A percentile compares a stretch with the other conserved stretches of the same genome.
Conservation (phyloP, 805 yeast genomes). For the Ogataea polymorpha region DNA sequence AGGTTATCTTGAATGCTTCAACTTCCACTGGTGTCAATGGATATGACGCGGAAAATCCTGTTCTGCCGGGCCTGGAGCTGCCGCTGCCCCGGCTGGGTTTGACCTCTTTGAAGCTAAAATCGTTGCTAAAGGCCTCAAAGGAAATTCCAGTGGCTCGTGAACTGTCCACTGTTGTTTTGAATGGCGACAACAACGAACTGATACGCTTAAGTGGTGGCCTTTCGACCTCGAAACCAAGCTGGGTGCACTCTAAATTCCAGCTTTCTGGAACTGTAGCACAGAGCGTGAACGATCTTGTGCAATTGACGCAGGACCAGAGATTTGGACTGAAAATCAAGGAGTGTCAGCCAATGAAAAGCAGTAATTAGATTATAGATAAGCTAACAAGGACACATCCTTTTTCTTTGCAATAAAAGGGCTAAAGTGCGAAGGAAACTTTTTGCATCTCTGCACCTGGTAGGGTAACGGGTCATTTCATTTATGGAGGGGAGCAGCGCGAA, state of each 20-base stretch:
- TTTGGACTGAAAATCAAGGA: conserved; percentile 68
- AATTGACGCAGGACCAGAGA: conserved; percentile 61
- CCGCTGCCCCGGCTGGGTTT: conserved; percentile 75
- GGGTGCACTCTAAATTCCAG: conserved; percentile 81
- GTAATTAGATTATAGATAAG: background rate
- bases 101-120: conserved; percentile 62
- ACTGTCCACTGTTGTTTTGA: conserved; percentile 67
- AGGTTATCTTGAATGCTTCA: conserved; percentile 55
- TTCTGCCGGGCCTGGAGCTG: conserved; percentile 68
- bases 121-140: conserved; percentile 54
- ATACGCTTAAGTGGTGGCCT: conserved; percentile 81
- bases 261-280: conserved; percentile 45
- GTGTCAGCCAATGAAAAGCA: conserved; percentile 50
- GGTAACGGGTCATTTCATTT: conserved; percentile 4
- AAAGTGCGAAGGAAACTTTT: background rate
- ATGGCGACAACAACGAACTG: conserved; percentile 48
- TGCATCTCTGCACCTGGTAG: conserved; percentile 7
- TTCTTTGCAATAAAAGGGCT: background rate
- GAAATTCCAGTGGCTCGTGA: conserved; percentile 71
- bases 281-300: conserved; percentile 52
- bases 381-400: background rate
- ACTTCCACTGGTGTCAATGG: conserved; percentile 69
- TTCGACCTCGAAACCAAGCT: conserved; percentile 66
- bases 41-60: conserved; percentile 60
- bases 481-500: conserved; percentile 3